Conservation (phyloP, 192 early-diverging fungal species). For the Phlyctochytrium bullatum region DNA sequence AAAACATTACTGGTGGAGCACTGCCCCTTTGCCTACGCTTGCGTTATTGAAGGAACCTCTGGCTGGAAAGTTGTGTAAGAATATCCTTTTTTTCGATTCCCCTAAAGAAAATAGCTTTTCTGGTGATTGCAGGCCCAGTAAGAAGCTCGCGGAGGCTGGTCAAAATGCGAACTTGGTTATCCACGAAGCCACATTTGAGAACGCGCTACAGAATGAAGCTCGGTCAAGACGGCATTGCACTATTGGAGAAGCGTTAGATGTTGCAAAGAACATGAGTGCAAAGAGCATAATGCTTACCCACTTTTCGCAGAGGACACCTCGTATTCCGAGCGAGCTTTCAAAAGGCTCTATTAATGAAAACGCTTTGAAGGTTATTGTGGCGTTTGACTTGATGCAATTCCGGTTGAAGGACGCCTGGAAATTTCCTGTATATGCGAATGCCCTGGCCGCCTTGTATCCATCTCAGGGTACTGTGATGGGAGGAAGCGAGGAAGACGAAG, state of each 20-base stretch:
- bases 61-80: conserved; percentile 71
- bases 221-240: not conserved
- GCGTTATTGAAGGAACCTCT: conserved; percentile 62
- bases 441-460: conserved; percentile 1
- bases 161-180: conserved; percentile 66
- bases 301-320: not conserved
- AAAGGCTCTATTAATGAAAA: not conserved
- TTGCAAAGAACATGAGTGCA: conserved; percentile 49
- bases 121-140: conserved; percentile 88
- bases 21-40: conserved; percentile 75
- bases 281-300: not conserved
- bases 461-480: not conserved
- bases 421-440: not conserved
- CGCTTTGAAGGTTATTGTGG: not conserved
- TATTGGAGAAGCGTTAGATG: conserved; percentile 78
- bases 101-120: conserved; percentile 49
- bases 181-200: conserved; percentile 82
- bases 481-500: not conserved
- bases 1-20: conserved; percentile 51
- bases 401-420: not conserved
- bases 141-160: conserved; percentile 64
- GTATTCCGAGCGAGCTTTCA: not conserved
- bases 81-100: conserved; percentile 2
- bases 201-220: conserved; percentile 23
- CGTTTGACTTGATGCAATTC: not conserved